Evolutionary conservation across 495 filamentous ascomycete species (phyloP), one percentile per base, ranked within the genome.

Genomic region (Penicillium coffeae): DNA sequence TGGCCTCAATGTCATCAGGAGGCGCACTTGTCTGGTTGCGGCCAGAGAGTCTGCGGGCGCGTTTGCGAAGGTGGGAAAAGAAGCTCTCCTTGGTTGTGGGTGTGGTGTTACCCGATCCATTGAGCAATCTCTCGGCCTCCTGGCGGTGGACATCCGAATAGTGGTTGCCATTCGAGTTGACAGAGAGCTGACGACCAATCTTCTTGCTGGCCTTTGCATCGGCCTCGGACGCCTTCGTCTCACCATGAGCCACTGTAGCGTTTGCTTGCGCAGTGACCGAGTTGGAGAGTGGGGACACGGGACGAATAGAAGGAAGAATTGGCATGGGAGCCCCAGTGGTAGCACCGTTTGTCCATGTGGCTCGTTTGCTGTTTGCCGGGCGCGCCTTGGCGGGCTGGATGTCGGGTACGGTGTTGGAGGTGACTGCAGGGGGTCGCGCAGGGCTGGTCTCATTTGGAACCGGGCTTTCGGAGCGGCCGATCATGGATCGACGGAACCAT

Each of bases 61-160:
- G 84, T 67, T 99, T 99, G 34, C 94, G 82, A 5, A 99, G 78
- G 57, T 99, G 94, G 7, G 94, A 96, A 68, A 98, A 97, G 72
- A 96, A 97, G 65, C 92, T 87, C 62, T 97, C 93, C 58, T 92
- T 86, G 48, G 77, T 80, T 7, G 54, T 62, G 70, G 80, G 20
- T 81, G 86, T 49, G 81, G 86, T 39, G 73, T 77, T 45, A 82
- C 68, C 77, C 50, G 84, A 81, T n/a, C 90, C 93, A 67, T 90
- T 96, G 32, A 97, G 73, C 40, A 88, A 88, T 48, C 89, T 74
- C 66, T 96, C 93, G 18, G 94, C 89, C 61, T 97, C 91, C 70
- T 91, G 89, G 42, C 91, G 75, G 62, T 95, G 89, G 48, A 85
- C 68, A 55, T 97, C 92, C 14, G 87, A 78, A 62, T 89, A 95